phyloP scores from a whole-genome alignment of 2,329 filamentous ascomycete species.

The Aureobasidium melanogenum region DNA sequence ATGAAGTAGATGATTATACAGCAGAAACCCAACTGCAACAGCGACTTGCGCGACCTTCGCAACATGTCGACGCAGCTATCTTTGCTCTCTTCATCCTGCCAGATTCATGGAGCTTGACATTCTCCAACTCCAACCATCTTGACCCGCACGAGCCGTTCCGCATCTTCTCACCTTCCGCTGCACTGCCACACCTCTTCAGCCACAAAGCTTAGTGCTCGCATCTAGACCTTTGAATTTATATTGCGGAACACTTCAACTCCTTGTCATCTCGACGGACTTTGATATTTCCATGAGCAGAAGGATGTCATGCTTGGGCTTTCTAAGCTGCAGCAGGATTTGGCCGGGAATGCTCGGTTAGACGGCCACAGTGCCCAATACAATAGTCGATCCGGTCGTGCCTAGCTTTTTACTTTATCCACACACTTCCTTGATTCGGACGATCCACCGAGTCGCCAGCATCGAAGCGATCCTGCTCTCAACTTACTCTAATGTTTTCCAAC shows the following conservation, averaged over 20 bases:
- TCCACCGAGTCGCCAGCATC: neutral
- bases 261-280: neutral
- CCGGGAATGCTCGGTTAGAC: neutral
- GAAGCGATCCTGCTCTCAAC: neutral
- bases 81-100: neutral
- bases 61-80: slow-evolving; percentile 25
- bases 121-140: neutral
- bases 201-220: neutral
- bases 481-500: too few species aligned
- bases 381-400: neutral
- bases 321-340: neutral
- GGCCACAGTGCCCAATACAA: neutral
- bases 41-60: slow-evolving; percentile 28
- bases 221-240: neutral
- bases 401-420: slow-evolving; percentile 1
- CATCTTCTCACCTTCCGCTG: neutral
- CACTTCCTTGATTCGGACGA: neutral
- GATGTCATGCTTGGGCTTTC: too few species aligned
- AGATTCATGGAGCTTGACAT: neutral
- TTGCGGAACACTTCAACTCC: neutral
- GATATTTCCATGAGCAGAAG: neutral
- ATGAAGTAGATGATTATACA: slow-evolving; percentile 27
- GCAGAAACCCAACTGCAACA: slow-evolving; percentile 31
- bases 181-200: neutral
- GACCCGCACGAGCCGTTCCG: slow-evolving; percentile 6